Evolutionary conservation across 2,329 filamentous ascomycete genomes (phyloP).

Genomic region (Fusarium bactridioides): DNA sequence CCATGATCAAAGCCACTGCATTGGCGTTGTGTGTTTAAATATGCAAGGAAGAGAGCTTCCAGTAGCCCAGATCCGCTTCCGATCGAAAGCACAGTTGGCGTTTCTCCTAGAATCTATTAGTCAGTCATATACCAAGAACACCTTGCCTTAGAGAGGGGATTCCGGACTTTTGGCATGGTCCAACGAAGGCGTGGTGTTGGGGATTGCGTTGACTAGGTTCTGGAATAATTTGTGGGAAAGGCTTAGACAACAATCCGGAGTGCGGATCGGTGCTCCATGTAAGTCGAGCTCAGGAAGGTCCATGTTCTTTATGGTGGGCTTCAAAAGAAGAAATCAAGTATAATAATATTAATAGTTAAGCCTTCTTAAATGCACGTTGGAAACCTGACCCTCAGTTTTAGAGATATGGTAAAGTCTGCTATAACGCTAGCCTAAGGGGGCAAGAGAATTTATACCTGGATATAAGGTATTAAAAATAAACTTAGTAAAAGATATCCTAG

Average conservation of each 20-base stretch:
- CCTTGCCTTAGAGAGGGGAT: not conserved
- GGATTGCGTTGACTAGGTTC: conserved; percentile 15
- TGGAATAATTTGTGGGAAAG: conserved; percentile 40
- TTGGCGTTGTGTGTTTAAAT: not conserved
- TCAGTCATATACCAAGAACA: not conserved
- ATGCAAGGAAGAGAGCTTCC: conserved; percentile 36
- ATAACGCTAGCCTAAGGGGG: not conserved
- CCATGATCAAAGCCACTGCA: not conserved
- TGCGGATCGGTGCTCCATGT: conserved; percentile 26
- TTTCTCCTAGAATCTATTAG: not conserved
- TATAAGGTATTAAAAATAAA: no score
- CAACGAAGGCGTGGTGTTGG: not conserved
- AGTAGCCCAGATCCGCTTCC: conserved; percentile 45
- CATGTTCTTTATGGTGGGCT: conserved; percentile 3
- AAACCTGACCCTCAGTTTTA: not conserved
- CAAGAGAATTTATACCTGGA: no score
- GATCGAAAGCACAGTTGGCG: conserved; percentile 39
- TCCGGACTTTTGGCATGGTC: not conserved
- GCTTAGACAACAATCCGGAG: conserved; percentile 43
- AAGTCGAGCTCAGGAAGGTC: conserved; percentile 22
- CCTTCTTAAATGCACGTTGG: not conserved
- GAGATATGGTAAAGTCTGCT: not conserved
- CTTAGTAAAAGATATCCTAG: no score
- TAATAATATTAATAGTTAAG: not conserved
- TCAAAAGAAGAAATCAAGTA: not conserved